Evolutionary conservation across 179 eudicot genomes (phyloP).

Genomic region (Silene noctiflora): DNA sequence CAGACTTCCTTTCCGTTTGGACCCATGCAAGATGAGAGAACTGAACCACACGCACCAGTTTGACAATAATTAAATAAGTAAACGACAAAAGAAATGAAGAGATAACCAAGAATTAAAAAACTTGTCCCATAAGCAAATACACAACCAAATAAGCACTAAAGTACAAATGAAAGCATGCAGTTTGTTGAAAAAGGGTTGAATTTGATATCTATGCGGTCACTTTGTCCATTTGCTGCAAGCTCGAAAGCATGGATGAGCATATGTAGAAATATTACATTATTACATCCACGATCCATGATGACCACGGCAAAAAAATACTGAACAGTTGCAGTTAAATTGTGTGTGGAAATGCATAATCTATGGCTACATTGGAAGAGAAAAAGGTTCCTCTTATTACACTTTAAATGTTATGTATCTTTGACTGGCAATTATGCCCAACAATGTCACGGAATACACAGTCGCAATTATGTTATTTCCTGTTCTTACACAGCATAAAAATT

Average conservation of each 20-base stretch:
- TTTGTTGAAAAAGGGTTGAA: not conserved
- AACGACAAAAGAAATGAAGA: not conserved
- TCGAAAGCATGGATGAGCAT: not conserved
- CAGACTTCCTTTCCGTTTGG: conserved; percentile 92
- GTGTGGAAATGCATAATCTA: not conserved
- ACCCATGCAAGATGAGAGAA: conserved; percentile 99
- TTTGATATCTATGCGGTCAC: not conserved
- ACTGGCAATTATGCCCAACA: not conserved
- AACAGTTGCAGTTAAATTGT: too few relatives aligned
- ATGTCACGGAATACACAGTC: not conserved
- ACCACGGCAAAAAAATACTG: too few relatives aligned
- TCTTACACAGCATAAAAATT: not conserved
- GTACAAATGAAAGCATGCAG: not conserved
- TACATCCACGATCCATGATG: too few relatives aligned
- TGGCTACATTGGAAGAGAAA: not conserved
- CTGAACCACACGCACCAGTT: conserved; percentile 38
- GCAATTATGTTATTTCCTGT: not conserved
- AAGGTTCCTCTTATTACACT: not conserved
- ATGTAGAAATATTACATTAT: not conserved
- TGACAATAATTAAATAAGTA: not conserved
- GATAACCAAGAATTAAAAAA: not conserved
- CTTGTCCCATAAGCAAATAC: not conserved
- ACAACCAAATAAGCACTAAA: not conserved
- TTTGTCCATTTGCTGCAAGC: not conserved
- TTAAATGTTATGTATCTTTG: not conserved